These are phyloP conservation scores for Saitozyma sp. DNA, from an alignment of 768 basidiomycete genomes.

Conservation along the genomic window DNA sequence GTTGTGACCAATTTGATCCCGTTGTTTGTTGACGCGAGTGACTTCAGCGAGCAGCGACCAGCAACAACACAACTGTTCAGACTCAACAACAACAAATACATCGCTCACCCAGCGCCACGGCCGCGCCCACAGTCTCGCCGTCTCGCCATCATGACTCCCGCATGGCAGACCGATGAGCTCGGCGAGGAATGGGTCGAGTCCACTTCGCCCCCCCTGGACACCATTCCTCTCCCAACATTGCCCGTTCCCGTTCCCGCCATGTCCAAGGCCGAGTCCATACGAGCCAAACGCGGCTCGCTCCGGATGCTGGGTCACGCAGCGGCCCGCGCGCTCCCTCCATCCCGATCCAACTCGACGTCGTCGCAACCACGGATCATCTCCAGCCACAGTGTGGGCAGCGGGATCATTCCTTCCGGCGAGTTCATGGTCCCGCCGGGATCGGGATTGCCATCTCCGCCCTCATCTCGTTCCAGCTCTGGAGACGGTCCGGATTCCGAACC, in stretches of 20 bases:
- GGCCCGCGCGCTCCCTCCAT: constrained; percentile 30
- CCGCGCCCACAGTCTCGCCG: no score
- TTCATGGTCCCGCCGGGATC: constrained; percentile 12
- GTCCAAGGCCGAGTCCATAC: constrained; percentile 29
- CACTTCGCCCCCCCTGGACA: constrained; percentile 45
- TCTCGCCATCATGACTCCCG: constrained; percentile 22
- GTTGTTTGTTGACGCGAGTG: constrained; percentile 24
- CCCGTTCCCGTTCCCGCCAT: constrained; percentile 60
- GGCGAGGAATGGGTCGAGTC: constrained; percentile 86
- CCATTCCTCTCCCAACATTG: constrained; percentile 45
- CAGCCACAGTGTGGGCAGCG: constrained; percentile 31
- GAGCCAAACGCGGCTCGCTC: constrained; percentile 41
- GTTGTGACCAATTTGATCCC: no score
- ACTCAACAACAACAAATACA: no score
- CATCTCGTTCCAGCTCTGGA: constrained; percentile 37
- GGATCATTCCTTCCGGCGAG: constrained; percentile 18
- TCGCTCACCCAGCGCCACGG: no score
- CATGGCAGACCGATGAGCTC: constrained; percentile 68
- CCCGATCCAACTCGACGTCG: constrained; percentile 6
- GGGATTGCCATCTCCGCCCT: constrained; percentile 31
- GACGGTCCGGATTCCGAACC: constrained; percentile 51
- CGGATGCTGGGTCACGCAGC: constrained; percentile 37
- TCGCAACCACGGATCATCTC: constrained; percentile 29
- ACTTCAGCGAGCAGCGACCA: neutral
- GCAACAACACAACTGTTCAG: no score